Percentiles rank a stretch among this genome's conserved stretches.
phyloP scores from a whole-genome alignment of 176 grass and related monocot species.

The Phoenix dactylifera region DNA sequence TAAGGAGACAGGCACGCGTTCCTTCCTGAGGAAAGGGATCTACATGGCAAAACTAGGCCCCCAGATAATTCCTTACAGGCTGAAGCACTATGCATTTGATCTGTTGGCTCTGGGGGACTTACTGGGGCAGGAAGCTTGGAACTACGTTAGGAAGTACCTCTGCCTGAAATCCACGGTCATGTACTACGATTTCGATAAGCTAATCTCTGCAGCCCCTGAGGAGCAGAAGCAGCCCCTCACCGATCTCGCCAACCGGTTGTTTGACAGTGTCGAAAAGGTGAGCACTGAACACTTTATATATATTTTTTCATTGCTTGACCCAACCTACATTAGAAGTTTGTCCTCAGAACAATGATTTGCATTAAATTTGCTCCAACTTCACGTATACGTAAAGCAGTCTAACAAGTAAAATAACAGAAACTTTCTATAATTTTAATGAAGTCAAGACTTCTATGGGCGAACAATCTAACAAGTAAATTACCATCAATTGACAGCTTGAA shows the following conservation, averaged over 20 bases:
- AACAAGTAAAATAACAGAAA: neutral
- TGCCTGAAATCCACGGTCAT: constrained; percentile 79
- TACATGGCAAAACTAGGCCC: constrained; percentile 61
- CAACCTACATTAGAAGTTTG: neutral
- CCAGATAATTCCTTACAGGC: constrained; percentile 39
- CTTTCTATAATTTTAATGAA: neutral
- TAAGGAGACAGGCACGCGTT: constrained; percentile 46
- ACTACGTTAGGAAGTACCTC: constrained; percentile 76
- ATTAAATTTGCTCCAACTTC: neutral
- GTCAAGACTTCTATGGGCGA: neutral
- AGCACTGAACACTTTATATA: neutral
- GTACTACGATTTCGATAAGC: constrained; percentile 85
- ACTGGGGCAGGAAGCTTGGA: constrained; percentile 61
- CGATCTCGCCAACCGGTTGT: constrained; percentile 56
- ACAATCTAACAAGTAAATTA: neutral
- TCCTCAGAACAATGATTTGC: neutral
- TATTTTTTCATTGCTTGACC: neutral
- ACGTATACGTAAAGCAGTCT: neutral
- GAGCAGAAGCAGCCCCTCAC: constrained; percentile 29
- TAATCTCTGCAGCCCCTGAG: constrained; percentile 40
- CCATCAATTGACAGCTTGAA: constrained; percentile 27
- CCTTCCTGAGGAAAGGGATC: constrained; percentile 61
- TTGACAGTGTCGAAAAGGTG: constrained; percentile 67
- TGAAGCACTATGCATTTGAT: constrained; percentile 74
- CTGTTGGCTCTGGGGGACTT: constrained; percentile 81